Evolutionary conservation across 176 grass and related monocot species (phyloP).

Genomic region (Alopecurus myosuroides): DNA sequence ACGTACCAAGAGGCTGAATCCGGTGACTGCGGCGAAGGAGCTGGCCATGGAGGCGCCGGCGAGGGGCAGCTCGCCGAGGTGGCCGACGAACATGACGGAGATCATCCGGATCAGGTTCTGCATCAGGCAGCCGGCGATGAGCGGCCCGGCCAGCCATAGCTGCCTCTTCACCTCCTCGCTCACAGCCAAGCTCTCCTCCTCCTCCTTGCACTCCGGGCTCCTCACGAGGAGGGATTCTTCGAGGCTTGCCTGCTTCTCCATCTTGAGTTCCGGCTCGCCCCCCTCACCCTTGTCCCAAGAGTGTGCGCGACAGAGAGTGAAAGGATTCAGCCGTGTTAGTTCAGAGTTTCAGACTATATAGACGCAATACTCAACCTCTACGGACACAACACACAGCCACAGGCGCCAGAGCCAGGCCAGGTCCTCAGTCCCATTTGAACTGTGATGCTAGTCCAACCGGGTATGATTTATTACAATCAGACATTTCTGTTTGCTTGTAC

Average conservation of each 20-base stretch:
- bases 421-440: too few species aligned
- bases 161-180: conserved; percentile 18
- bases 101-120: conserved; percentile 26
- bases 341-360: too few species aligned
- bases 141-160: conserved; percentile 27
- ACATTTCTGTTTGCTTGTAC: too few species aligned
- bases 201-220: background rate
- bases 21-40: conserved; percentile 16
- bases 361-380: too few species aligned
- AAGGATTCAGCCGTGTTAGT: too few species aligned
- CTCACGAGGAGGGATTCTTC: background rate
- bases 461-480: too few species aligned
- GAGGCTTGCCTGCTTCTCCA: background rate
- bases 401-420: too few species aligned
- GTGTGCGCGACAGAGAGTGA: too few species aligned
- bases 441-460: too few species aligned
- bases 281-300: too few species aligned
- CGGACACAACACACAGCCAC: too few species aligned
- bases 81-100: conserved; percentile 25
- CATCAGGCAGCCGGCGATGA: conserved; percentile 11
- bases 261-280: background rate
- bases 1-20: conserved; percentile 15
- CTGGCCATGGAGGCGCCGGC: conserved; percentile 22
- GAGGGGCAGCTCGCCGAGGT: conserved; percentile 34
- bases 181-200: background rate